Evolutionary conservation across 228 moss, liverwort and hornwort genomes (phyloP), one percentile per base, ranked within the genome.

Genomic region (Sphagnum magellanicum): DNA sequence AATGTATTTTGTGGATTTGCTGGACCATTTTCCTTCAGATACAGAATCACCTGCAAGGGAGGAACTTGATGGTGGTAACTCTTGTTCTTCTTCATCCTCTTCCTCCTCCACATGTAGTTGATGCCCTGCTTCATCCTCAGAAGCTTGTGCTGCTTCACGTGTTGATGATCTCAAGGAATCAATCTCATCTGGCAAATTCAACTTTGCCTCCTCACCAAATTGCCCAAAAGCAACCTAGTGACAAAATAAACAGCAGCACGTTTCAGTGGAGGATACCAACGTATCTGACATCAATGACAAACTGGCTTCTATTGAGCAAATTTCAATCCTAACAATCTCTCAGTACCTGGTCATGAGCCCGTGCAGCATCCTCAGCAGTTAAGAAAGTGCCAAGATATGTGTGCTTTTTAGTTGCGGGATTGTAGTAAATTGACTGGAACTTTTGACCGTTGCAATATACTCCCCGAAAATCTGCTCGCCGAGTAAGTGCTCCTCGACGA

Each of bases 361-460:
- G 82, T 69, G 92, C 95, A 63, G 95, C 95, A 68, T 88, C 95
- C 72, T 87, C 90, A 0, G 92, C 88, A 73, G 95, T 88, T 58
- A 80, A 66, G 69, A 87, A 95, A 4, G 95, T 90, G 79, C 92
- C 92, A 32, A 92, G 74, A 62, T 88, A 95, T 15, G 82, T 88
- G 73, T 84, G 90, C 72, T 85, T 88, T 73, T 95, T 95, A 6
- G 88, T 88, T 47, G 81, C 84, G 48, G 90, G 82, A 64, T 94
- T 90, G 74, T 90, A 90, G 53, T 90, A 95, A 15, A 95, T 95
- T 13, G 91, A 84, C 83, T 88, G 90, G 66, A 84, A 95, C 75
- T 92, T 95, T 53, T 87, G 87, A 12, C 94, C 94, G 65, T 88
- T 88, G 69, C 90, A 92, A 65, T 92, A 92, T 49, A 95, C 92